A percentile compares a stretch with the other conserved stretches of the same genome.
Evolutionary conservation across 176 grass and related monocot genomes (phyloP).

Genomic region (Olyra latifolia): DNA sequence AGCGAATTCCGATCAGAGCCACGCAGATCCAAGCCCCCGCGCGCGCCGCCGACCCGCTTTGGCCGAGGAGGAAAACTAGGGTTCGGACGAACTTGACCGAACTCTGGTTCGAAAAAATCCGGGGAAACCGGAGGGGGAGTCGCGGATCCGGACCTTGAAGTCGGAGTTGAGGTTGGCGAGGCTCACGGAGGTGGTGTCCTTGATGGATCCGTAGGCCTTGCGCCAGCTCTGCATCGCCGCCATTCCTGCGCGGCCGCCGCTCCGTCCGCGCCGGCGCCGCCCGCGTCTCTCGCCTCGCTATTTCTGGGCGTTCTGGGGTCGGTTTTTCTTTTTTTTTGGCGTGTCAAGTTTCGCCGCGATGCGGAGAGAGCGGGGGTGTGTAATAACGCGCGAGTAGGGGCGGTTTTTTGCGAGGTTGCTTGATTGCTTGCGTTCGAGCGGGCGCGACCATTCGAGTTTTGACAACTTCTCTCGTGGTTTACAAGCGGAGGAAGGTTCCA

Average conservation of each 20-base stretch:
- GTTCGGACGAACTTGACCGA: conserved; percentile 21
- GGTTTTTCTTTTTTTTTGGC: conserved; percentile 7
- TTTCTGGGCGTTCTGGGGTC: neutral
- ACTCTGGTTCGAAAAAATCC: neutral
- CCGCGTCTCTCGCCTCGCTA: neutral
- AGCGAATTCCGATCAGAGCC: conserved; percentile 34
- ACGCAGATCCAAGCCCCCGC: conserved; percentile 35
- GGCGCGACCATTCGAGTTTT: neutral
- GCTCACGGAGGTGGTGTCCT: conserved; percentile 92
- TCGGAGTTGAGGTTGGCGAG: conserved; percentile 95
- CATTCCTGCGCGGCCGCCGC: conserved; percentile 51
- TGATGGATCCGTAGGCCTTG: conserved; percentile 96
- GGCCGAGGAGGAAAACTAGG: neutral
- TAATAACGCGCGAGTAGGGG: neutral
- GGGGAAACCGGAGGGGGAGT: neutral
- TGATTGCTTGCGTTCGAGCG: neutral
- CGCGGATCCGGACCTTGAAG: conserved; percentile 73
- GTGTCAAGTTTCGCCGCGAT: conserved; percentile 17
- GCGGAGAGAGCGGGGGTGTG: neutral
- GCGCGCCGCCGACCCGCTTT: neutral
- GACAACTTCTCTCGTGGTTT: conserved; percentile 9
- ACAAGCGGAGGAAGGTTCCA: conserved; percentile 36
- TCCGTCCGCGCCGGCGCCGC: neutral
- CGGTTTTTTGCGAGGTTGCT: conserved; percentile 13
- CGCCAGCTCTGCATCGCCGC: conserved; percentile 92